These are phyloP conservation scores for Tieghemiomyces parasiticus DNA, from an alignment of 192 early-diverging fungal genomes.

Conservation along the genomic window DNA sequence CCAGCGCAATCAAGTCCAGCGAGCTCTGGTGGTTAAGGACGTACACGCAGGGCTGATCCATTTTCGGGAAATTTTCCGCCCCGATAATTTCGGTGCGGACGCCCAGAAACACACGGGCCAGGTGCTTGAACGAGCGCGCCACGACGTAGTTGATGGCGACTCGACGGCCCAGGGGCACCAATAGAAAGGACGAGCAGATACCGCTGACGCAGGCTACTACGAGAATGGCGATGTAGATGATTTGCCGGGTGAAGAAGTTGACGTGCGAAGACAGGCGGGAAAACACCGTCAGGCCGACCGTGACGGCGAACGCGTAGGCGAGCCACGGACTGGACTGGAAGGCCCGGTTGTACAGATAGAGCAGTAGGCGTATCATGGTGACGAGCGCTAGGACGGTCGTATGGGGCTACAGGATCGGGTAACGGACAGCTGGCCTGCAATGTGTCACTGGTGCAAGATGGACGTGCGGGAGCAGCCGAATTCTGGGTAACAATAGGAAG, in stretches of 20 bases:
- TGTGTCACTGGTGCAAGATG: too few species aligned
- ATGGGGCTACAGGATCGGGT: too few species aligned
- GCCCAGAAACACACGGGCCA: slow-evolving; percentile 37
- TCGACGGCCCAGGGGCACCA: slow-evolving; percentile 37
- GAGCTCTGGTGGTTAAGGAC: slow-evolving; percentile 81
- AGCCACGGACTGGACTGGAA: neutral
- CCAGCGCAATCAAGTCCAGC: slow-evolving; percentile 56
- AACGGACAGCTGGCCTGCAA: too few species aligned
- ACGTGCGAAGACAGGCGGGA: slow-evolving; percentile 2
- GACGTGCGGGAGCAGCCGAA: too few species aligned
- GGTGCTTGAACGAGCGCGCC: slow-evolving; percentile 31
- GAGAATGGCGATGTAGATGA: slow-evolving; percentile 14
- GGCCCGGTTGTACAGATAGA: slow-evolving; percentile 2
- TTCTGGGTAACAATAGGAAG: too few species aligned
- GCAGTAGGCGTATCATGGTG: slow-evolving; percentile 1
- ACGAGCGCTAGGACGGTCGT: too few species aligned
- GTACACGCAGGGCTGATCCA: slow-evolving; percentile 39
- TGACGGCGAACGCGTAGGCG: slow-evolving; percentile 7
- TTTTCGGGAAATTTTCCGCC: slow-evolving; percentile 39
- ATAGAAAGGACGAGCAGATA: slow-evolving; percentile 30
- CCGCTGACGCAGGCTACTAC: slow-evolving; percentile 32
- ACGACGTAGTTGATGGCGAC: slow-evolving; percentile 46
- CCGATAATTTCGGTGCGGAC: slow-evolving; percentile 43
- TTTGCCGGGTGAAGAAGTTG: slow-evolving; percentile 14
- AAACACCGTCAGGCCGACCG: neutral